Evolutionary conservation across 164 flowering plant genomes (phyloP).

Genomic region (Hamamelis virginiana): DNA sequence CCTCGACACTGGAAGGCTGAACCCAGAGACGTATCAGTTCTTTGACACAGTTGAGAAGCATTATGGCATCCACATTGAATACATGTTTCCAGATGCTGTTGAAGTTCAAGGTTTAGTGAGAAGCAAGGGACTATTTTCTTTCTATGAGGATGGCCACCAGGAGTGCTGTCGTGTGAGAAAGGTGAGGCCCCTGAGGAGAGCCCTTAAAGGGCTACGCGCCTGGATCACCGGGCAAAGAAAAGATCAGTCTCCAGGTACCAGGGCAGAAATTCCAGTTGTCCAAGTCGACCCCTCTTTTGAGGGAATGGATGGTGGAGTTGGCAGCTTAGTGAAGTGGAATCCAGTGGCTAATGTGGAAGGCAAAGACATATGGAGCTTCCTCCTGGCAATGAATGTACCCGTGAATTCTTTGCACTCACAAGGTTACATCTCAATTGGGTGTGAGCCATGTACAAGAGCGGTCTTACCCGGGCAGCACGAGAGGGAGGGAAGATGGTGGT

Average conservation of each 20-base stretch:
- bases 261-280: slow-evolving; percentile 81
- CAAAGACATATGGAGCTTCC: slow-evolving; percentile 74
- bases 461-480: slow-evolving; percentile 96
- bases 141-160: slow-evolving; percentile 93
- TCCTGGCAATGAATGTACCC: slow-evolving; percentile 82
- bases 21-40: slow-evolving; percentile 80
- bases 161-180: slow-evolving; percentile 98
- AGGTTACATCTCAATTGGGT: slow-evolving; percentile 89
- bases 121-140: slow-evolving; percentile 84
- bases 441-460: slow-evolving; percentile 96
- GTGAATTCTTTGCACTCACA: slow-evolving; percentile 76
- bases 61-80: slow-evolving; percentile 79
- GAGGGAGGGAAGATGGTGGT: slow-evolving; percentile 99
- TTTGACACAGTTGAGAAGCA: slow-evolving; percentile 82
- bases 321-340: slow-evolving; percentile 95
- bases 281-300: slow-evolving; percentile 90
- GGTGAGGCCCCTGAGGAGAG: slow-evolving; percentile 87
- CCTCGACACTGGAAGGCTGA: slow-evolving; percentile 90
- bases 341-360: slow-evolving; percentile 85
- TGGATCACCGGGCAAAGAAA: slow-evolving; percentile 91
- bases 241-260: slow-evolving; percentile 82
- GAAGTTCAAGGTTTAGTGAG: slow-evolving; percentile 91
- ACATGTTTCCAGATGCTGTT: slow-evolving; percentile 95
- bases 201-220: slow-evolving; percentile 82
- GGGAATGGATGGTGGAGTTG: slow-evolving; percentile 81